Evolutionary conservation across 305 asterid species (phyloP), one percentile per base, ranked within the genome.

Genomic region (Fraxinus latifolia): DNA sequence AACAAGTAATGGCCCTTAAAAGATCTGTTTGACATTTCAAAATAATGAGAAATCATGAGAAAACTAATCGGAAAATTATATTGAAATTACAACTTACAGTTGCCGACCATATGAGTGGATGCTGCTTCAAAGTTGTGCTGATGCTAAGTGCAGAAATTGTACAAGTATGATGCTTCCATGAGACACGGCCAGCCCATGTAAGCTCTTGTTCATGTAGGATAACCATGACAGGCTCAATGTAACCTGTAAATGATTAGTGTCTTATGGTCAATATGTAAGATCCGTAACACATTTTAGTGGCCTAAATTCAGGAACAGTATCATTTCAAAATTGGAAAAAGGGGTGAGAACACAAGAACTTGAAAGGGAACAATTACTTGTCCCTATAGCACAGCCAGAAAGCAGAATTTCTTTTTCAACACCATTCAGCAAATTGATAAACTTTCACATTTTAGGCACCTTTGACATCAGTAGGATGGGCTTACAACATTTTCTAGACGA

Each of bases 101-200:
- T 80, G 97, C 96, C 72, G 97, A 94, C 99, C 99, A 95, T 85
- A 95, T 95, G 83, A 94, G 94, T 72, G 99, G 98, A 83, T 94
- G 96, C 89, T 96, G 98, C 91, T 90, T 96, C 81, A 94, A 85
- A 47, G 97, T 90, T 84, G 99, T 96, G 88, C 90, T 96, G 91
- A 96, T 90, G 90, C 98, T 96, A 87, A 96, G 93, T 75, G 98
- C 97, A 83, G 99, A 92, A 74, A 94, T 87, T 94, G 89, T 94
- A 84, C 98, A 92, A 55, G 98, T 94, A 78, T 93, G 97, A 83
- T 92, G 94, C 84, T 96, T 96, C 92, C 93, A 96, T 74, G 97
- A 90, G 81, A 92, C 94, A 74, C 97, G 92, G 77, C 99, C 99
- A 70, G 99, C 97, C 99, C 99, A 96, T 55, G 99, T 94, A 88